These are phyloP conservation scores for Elaeagnus macrophylla DNA, from an alignment of 306 rosid genomes.

Conservation along the genomic window DNA sequence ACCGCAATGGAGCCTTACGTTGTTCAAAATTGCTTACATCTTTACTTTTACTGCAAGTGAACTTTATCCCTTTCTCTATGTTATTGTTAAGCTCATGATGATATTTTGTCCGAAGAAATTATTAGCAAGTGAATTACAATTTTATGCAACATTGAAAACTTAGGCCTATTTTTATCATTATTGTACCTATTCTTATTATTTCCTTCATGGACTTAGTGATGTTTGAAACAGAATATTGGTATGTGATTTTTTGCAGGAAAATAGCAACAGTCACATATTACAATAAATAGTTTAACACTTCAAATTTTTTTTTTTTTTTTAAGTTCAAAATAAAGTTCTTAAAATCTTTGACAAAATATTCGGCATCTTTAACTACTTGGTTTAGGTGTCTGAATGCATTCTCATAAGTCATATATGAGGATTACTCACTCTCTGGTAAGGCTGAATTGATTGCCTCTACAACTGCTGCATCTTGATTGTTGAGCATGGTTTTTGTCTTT, in stretches of 20 bases:
- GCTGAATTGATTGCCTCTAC: slow-evolving; percentile 43
- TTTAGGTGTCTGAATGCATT: slow-evolving; percentile 47
- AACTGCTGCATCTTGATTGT: slow-evolving; percentile 52
- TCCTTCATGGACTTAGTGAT: slow-evolving; percentile 42
- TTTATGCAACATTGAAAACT: not conserved
- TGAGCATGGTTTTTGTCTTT: slow-evolving; percentile 49
- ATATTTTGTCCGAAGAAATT: too few relatives aligned
- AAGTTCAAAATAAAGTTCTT: slow-evolving; percentile 45
- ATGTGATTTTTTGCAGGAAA: too few relatives aligned
- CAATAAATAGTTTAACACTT: too few relatives aligned
- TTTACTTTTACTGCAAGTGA: too few relatives aligned
- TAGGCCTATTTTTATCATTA: not conserved
- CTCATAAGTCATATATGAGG: slow-evolving; percentile 39
- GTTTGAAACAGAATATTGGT: slow-evolving; percentile 36
- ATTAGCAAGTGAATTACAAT: slow-evolving; percentile 11
- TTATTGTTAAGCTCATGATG: too few relatives aligned
- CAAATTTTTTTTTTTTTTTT: slow-evolving; percentile 55
- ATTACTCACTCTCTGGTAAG: slow-evolving; percentile 38
- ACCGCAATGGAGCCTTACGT: too few relatives aligned
- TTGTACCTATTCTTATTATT: slow-evolving; percentile 7
- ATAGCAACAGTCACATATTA: too few relatives aligned
- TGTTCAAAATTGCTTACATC: too few relatives aligned
- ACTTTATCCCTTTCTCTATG: too few relatives aligned
- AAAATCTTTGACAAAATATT: slow-evolving; percentile 44
- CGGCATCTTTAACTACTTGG: slow-evolving; percentile 31